Evolutionary conservation across 208 protist genomes (phyloP), one percentile per base, ranked within the genome.

Genomic region (Leishmania gerbilli): DNA sequence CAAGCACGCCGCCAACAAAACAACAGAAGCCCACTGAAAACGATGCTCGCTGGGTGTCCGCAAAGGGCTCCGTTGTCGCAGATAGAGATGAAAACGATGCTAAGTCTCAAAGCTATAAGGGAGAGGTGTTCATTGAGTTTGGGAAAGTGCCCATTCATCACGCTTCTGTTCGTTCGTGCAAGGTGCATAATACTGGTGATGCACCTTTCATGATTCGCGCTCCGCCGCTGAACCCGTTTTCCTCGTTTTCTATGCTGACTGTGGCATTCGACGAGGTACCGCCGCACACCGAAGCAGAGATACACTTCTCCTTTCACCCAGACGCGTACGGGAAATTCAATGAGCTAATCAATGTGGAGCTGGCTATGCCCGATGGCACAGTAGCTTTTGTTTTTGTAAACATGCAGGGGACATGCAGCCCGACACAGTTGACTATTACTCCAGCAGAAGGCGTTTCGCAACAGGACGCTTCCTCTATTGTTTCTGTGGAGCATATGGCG

Each of bases 101-200:
- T 13, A 9, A 0, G 27, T 47, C 75, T 1, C 71, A 40, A 47
- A 78, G 40, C 5, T 74, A 49, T 9, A 77, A 55, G 0, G 77
- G 62, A 40, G 82, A 86, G 56, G 74, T 71, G 3, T 27, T 76
- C 42, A 68, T 96, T 11, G 83, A 92, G 42, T 96, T 93, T 87
- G 88, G 90, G 11, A 91, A 93, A 56, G 85, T 94, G 34, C 87
- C 91, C 3, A 87, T 95, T 47, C 91, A 91, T 71, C 86, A 90
- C 37, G 45, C 72, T 40, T 79, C 55, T 51, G 84, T 89, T 67
- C 87, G 74, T 47, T 72, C 77, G 60, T 94, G 86, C 81, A 62
- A 89, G 42, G 77, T 96, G 8, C 45, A 69, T 17, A 93, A 93
- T 64, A 86, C 68, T 77, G 89, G 86, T 15, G 75, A 72, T 24